Percentiles rank a stretch among this genome's conserved stretches.
These are phyloP conservation scores for Kwoniella europaea DNA, from an alignment of 768 basidiomycete genomes.

Conservation along the genomic window DNA sequence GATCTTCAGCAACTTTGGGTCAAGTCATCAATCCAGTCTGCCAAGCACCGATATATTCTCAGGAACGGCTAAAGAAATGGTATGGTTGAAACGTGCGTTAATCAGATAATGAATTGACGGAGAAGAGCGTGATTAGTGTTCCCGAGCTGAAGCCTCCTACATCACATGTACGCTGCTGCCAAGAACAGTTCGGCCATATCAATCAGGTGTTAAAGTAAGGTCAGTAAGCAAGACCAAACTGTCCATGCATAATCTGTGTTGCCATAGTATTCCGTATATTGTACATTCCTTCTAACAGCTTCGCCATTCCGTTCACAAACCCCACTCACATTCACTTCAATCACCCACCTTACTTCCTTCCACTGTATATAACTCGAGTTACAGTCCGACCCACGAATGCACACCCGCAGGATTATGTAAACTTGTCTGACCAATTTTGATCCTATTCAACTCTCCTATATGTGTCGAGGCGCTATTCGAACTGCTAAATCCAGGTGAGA, in stretches of 20 bases:
- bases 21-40: neutral
- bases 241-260: neutral
- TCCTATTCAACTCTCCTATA: conserved; percentile 38
- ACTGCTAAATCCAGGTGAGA: conserved; percentile 23
- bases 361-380: too few relatives aligned
- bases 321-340: too few relatives aligned
- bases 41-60: neutral
- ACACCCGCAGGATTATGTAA: conserved; percentile 89
- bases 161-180: neutral
- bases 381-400: conserved; percentile 84
- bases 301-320: too few relatives aligned
- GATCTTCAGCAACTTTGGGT: neutral
- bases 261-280: neutral
- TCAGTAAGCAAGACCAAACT: neutral
- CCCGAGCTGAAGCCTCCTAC: neutral
- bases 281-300: neutral
- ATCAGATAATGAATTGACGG: conserved; percentile 5
- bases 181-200: too few relatives aligned
- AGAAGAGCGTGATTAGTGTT: neutral
- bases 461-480: conserved; percentile 2
- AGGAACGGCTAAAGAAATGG: neutral
- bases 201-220: too few relatives aligned
- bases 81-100: conserved; percentile 12
- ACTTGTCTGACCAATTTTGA: conserved; percentile 93
- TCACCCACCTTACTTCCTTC: too few relatives aligned